phyloP scores from a whole-genome alignment of 352 stramenopile genomes.

The Phytopythium boreale region DNA sequence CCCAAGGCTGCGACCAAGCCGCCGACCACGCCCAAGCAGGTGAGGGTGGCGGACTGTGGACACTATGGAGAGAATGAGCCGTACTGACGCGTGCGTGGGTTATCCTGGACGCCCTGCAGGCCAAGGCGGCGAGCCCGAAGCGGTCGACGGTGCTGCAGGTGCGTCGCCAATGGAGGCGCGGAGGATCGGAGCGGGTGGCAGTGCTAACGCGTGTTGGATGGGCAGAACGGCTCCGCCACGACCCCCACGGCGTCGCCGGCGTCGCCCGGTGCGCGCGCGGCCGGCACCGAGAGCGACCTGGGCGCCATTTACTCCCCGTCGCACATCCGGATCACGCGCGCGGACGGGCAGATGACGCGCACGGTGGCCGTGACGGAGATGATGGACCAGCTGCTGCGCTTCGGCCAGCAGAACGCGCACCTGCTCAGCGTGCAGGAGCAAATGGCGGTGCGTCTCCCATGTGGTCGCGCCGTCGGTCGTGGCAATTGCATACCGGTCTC shows the following conservation, averaged over 20 bases:
- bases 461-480: background rate
- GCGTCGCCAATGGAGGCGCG: background rate
- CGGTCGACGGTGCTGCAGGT: background rate
- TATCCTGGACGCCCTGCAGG: too few relatives aligned
- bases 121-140: background rate
- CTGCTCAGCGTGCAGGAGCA: conserved; percentile 59
- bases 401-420: conserved; percentile 66
- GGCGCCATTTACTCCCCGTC: conserved; percentile 63
- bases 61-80: too few relatives aligned
- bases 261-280: background rate
- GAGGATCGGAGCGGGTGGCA: background rate
- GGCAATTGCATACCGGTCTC: background rate
- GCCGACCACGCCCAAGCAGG: background rate
- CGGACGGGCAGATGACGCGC: conserved; percentile 72
- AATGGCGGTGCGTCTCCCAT: conserved; percentile 42
- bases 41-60: background rate
- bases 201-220: background rate
- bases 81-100: background rate
- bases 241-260: background rate
- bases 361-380: conserved; percentile 70
- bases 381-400: conserved; percentile 76
- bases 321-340: conserved; percentile 71
- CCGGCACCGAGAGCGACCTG: conserved; percentile 23
- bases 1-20: background rate
- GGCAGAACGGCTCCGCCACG: background rate